These are phyloP conservation scores for Murraya paniculata DNA, from an alignment of 345 rosid species.

Conservation along the genomic window DNA sequence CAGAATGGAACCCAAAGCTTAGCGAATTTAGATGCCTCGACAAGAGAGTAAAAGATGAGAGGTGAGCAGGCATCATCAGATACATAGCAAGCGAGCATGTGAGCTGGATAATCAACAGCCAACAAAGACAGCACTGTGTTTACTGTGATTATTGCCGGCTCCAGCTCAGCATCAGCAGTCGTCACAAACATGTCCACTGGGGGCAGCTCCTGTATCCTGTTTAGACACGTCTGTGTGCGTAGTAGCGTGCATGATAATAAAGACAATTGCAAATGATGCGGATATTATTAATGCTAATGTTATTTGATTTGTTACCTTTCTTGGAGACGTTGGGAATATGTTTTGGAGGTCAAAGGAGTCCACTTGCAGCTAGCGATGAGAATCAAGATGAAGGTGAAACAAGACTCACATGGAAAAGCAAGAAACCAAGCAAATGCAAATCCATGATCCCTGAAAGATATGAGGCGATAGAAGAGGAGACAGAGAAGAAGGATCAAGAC, in stretches of 20 bases:
- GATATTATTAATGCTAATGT: background rate
- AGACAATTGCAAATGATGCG: too few species aligned
- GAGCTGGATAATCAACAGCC: conserved; percentile 47
- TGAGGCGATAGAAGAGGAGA: conserved; percentile 37
- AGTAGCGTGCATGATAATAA: too few species aligned
- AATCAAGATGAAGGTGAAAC: conserved; percentile 51
- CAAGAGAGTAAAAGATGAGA: conserved; percentile 51
- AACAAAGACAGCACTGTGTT: conserved; percentile 52
- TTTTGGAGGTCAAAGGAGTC: conserved; percentile 40
- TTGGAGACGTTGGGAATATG: conserved; percentile 45
- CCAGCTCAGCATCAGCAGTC: conserved; percentile 45
- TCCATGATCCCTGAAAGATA: conserved; percentile 32
- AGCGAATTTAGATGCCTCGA: conserved; percentile 60
- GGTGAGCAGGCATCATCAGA: conserved; percentile 56
- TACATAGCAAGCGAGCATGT: conserved; percentile 46
- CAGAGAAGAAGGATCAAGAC: conserved; percentile 32
- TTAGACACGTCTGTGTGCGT: background rate
- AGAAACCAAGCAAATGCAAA: conserved; percentile 38
- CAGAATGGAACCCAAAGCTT: conserved; percentile 50
- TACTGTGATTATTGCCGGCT: conserved; percentile 43
- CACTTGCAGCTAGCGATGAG: conserved; percentile 44
- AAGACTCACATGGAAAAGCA: conserved; percentile 57
- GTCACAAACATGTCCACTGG: conserved; percentile 58
- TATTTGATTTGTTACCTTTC: conserved; percentile 21
- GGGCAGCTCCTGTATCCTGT: conserved; percentile 45